Base-by-base conservation (phyloP, 2,329 filamentous ascomycete species). In the Lasiodiplodia sp. region DNA sequence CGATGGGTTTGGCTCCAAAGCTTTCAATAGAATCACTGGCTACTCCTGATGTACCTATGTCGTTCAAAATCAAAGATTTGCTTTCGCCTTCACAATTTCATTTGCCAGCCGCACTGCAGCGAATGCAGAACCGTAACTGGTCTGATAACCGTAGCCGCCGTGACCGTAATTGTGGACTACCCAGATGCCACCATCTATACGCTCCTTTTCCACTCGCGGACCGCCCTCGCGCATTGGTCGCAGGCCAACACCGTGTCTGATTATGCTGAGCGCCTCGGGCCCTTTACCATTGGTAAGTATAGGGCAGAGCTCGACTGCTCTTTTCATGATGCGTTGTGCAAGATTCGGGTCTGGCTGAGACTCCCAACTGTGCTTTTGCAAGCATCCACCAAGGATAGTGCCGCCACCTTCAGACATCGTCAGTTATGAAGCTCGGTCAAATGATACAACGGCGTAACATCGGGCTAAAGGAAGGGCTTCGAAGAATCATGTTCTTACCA, bases 371-470 rank as follows among this genome's bases (percentile, higher is more conserved):
- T 89, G 86, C 73, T 91, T 88, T 77, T 94, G 90, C 74, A 96
- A 92, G 57, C 90, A 95, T 2, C 94, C 94, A n/a, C 94, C 94
- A 2, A 97, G 83, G 52, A 97, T 85, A 0, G 92, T 96, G 12
- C 94, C 94, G 23, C 94, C 94, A 18, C 89, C 87, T 62, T 34
- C 7, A 34, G 31, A 34, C 8, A 34, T 34, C 7, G 31, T 34
- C 31, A 34, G 31, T 34, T 10, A 34, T 34, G 31, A 34, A 34
- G 28, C 31, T 10, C 31, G 0, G 8, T 34, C 31, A 34, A 34
- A 34, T 7, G 31, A 34, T 8, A 34, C 31, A 34, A 8, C 31
- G 31, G 31, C 1, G 31, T 31, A 10, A 34, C 31, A 34, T 34
- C 7, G 31, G 8, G 31, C 8, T 10, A 10, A 10, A 6, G 2